Conservation (phyloP, 805 yeast genomes). For the Cyberlindnera lachancei region DNA sequence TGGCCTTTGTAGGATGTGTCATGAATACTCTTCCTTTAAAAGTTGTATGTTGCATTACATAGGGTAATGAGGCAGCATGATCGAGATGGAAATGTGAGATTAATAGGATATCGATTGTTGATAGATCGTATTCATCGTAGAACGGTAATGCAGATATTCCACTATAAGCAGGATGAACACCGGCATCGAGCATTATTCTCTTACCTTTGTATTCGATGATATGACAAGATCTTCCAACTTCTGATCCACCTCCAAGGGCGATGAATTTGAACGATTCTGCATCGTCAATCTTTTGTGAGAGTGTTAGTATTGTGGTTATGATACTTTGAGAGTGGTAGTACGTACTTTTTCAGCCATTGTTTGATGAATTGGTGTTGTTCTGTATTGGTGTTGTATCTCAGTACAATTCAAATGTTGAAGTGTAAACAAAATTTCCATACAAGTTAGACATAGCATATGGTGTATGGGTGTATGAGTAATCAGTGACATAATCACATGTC, state of each 20-base stretch:
- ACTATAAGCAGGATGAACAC: slow-evolving; percentile 91
- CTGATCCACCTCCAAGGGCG: slow-evolving; percentile 96
- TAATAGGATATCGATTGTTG: slow-evolving; percentile 76
- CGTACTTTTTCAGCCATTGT: neutral
- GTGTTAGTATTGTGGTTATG: too few species aligned
- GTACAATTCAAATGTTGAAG: too few species aligned
- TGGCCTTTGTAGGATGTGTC: slow-evolving; percentile 99
- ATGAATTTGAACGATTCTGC: slow-evolving; percentile 53
- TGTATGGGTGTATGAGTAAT: too few species aligned
- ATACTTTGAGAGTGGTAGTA: too few species aligned
- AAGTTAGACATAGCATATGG: too few species aligned
- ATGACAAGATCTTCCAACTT: slow-evolving; percentile 96
- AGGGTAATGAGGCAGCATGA: slow-evolving; percentile 96
- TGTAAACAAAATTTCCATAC: too few species aligned
- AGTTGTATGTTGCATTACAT: slow-evolving; percentile 94
- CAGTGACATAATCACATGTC: too few species aligned
- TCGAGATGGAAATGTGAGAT: slow-evolving; percentile 96
- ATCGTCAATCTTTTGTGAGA: slow-evolving; percentile 4
- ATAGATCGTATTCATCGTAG: slow-evolving; percentile 89
- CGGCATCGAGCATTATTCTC: slow-evolving; percentile 95
- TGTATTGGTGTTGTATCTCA: too few species aligned
- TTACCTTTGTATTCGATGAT: slow-evolving; percentile 88
- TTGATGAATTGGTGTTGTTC: neutral
- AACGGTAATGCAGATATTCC: slow-evolving; percentile 91
- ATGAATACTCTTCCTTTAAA: slow-evolving; percentile 94